These are phyloP conservation scores for Camelina hispida DNA, from an alignment of 345 rosid genomes.

Conservation along the genomic window DNA sequence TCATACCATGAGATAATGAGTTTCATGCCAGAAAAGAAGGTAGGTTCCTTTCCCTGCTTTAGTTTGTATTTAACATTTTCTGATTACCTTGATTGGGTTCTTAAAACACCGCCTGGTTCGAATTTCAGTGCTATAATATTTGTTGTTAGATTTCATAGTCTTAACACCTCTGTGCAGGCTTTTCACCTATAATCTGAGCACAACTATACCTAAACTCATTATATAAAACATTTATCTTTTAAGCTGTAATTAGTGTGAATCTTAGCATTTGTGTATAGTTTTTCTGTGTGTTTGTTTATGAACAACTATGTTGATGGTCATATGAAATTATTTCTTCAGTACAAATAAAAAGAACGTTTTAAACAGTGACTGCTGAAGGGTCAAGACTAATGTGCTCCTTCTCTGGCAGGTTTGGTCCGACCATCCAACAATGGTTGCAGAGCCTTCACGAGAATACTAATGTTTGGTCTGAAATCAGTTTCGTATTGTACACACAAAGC, in stretches of 20 bases:
- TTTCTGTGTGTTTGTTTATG: conserved; percentile 17
- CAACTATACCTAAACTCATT: conserved; percentile 10
- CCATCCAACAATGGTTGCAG: too few relatives aligned
- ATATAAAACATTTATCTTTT: background rate
- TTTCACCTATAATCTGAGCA: conserved; percentile 21
- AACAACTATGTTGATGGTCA: too few relatives aligned
- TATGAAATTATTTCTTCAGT: too few relatives aligned
- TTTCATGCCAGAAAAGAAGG: conserved; percentile 71
- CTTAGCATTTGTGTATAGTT: background rate
- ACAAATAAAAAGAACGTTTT: too few relatives aligned
- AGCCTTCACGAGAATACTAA: too few relatives aligned
- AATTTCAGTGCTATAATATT: conserved; percentile 17
- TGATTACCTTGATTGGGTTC: conserved; percentile 30
- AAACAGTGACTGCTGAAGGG: too few relatives aligned
- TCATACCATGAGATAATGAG: conserved; percentile 90
- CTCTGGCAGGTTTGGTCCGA: too few relatives aligned
- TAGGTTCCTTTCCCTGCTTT: conserved; percentile 42
- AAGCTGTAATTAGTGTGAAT: conserved; percentile 6
- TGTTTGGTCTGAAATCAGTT: too few relatives aligned
- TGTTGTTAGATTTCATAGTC: conserved; percentile 17
- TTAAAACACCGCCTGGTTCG: conserved; percentile 19
- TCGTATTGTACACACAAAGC: too few relatives aligned
- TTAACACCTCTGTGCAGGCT: conserved; percentile 10
- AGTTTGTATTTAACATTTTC: conserved; percentile 17
- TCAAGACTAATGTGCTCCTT: too few relatives aligned